Conservation (phyloP, 2,329 filamentous ascomycete species). For the Bipolaris victoriae region DNA sequence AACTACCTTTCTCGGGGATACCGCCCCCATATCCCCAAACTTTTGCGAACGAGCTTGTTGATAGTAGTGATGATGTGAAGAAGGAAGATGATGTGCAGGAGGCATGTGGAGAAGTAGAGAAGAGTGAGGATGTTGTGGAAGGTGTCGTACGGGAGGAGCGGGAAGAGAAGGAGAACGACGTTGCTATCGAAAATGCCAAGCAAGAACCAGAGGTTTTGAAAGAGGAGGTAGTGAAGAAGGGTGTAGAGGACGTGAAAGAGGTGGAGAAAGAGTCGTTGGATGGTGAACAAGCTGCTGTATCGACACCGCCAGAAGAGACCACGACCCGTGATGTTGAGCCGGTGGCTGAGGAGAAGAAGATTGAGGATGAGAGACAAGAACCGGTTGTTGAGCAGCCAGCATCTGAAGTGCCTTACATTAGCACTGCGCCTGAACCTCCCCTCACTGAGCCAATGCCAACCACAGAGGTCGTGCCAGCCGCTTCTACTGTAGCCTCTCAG, state of each 20-base stretch:
- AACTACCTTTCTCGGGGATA: constrained; percentile 38
- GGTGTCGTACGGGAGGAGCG: constrained; percentile 12
- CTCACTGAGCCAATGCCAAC: not conserved
- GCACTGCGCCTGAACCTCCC: not conserved
- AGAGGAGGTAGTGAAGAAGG: constrained; percentile 4
- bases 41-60: constrained; percentile 35
- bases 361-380: constrained; percentile 24
- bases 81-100: constrained; percentile 6
- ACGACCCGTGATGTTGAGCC: constrained; percentile 10
- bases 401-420: constrained; percentile 8
- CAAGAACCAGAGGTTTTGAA: constrained; percentile 18
- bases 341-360: constrained; percentile 19
- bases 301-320: constrained; percentile 5
- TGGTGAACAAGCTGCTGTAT: constrained; percentile 1
- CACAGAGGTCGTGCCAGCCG: not conserved
- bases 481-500: not conserved
- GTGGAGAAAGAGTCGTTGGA: not conserved
- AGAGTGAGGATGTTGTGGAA: not conserved
- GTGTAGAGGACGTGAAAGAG: not conserved
- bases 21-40: constrained; percentile 36
- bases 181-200: not conserved
- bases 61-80: constrained; percentile 16
- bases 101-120: constrained; percentile 6
- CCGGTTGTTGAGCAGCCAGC: constrained; percentile 17
- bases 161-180: constrained; percentile 7